Percentiles rank a stretch among this genome's conserved stretches.
phyloP scores from a whole-genome alignment of 2,329 filamentous ascomycete species.

The Exophiala dermatitidis region DNA sequence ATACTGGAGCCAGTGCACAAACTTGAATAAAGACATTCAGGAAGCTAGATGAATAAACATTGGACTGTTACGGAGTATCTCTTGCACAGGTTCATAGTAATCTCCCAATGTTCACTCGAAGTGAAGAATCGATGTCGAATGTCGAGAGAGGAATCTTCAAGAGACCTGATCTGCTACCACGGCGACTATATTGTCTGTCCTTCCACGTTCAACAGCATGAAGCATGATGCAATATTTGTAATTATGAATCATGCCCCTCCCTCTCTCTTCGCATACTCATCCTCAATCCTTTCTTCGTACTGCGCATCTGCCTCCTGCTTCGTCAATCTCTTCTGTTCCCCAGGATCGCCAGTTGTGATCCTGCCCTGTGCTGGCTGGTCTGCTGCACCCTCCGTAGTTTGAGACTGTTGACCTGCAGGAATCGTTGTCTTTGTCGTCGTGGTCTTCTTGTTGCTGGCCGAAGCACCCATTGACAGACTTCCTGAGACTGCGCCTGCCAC shows the following conservation, averaged over 20 bases:
- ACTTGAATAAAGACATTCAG: no score
- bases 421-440: slow-evolving; percentile 17
- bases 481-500: slow-evolving; percentile 23
- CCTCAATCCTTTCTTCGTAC: slow-evolving; percentile 43
- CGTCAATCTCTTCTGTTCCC: slow-evolving; percentile 19
- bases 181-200: background rate
- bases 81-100: no score
- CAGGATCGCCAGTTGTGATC: slow-evolving; percentile 10
- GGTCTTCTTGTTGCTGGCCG: slow-evolving; percentile 23
- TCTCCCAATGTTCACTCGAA: no score
- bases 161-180: no score
- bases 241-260: slow-evolving; percentile 15
- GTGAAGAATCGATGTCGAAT: no score
- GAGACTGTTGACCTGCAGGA: slow-evolving; percentile 10
- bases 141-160: no score
- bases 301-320: slow-evolving; percentile 31
- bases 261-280: slow-evolving; percentile 42
- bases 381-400: slow-evolving; percentile 28
- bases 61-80: no score
- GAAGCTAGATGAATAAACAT: no score
- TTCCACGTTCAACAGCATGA: background rate
- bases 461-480: slow-evolving; percentile 17
- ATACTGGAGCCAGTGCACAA: no score
- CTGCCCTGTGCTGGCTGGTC: slow-evolving; percentile 13
- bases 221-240: background rate